Evolutionary conservation across 164 flowering plant genomes (phyloP).

Genomic region (Vitis riparia): DNA sequence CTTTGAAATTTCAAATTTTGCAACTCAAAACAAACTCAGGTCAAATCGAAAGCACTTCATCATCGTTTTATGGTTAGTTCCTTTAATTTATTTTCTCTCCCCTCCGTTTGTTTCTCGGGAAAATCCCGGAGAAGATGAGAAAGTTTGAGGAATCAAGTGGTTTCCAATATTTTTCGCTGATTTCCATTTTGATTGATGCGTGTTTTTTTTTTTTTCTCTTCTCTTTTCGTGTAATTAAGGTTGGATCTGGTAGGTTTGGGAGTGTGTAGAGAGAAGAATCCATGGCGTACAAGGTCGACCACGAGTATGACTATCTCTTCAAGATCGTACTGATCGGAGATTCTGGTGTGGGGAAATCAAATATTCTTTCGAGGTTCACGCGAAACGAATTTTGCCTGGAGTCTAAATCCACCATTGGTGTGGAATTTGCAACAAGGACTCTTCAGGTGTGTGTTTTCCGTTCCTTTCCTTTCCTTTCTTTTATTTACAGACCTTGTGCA

Average conservation of each 20-base stretch:
- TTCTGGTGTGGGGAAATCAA: constrained; percentile 81
- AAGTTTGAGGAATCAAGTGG: not conserved
- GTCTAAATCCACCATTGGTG: constrained; percentile 82
- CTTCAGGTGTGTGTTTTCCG: constrained; percentile 56
- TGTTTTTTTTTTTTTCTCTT: not conserved
- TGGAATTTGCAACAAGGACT: constrained; percentile 81
- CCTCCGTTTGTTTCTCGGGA: not conserved
- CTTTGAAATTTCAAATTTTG: not conserved
- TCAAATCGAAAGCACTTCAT: not conserved
- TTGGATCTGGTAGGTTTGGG: constrained; percentile 12
- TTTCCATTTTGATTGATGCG: not conserved
- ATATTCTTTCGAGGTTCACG: constrained; percentile 76
- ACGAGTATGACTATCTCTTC: constrained; percentile 80
- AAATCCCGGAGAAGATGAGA: too few relatives aligned
- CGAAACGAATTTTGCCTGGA: constrained; percentile 70
- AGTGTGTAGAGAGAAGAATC: not conserved
- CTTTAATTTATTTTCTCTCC: constrained; percentile 1
- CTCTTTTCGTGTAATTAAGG: not conserved
- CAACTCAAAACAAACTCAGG: not conserved
- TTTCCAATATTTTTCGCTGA: not conserved
- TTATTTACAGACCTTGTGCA: too few relatives aligned
- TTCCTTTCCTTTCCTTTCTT: not conserved
- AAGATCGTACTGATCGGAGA: constrained; percentile 85
- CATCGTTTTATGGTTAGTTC: constrained; percentile 9
- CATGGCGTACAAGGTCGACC: constrained; percentile 64